phyloP scores from a whole-genome alignment of 768 basidiomycete species.

The Tephrocybe sp. region DNA sequence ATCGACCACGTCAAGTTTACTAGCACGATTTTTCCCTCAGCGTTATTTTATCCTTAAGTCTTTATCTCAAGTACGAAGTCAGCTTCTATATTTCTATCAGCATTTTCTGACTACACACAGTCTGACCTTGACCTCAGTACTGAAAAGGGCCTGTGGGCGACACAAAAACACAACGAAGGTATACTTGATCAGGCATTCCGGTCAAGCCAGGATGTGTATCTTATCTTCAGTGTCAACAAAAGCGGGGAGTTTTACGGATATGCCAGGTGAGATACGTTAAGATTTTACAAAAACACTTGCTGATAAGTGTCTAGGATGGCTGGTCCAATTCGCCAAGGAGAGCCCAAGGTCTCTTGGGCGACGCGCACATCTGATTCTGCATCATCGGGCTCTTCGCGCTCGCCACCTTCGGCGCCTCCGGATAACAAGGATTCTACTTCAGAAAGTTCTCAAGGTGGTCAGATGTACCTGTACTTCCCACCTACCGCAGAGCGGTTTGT shows the following conservation, averaged over 20 bases:
- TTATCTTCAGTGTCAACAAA: conserved; percentile 93
- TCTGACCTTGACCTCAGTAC: conserved; percentile 80
- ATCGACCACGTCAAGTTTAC: conserved; percentile 83
- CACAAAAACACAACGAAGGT: conserved; percentile 89
- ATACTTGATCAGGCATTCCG: conserved; percentile 91
- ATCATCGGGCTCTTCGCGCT: conserved; percentile 28
- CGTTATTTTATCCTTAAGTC: conserved; percentile 95
- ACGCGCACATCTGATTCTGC: conserved; percentile 35
- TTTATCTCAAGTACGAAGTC: conserved; percentile 62
- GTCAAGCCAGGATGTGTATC: conserved; percentile 84
- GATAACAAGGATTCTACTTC: conserved; percentile 14
- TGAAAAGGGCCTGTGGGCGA: conserved; percentile 82
- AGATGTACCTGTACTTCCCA: conserved; percentile 26
- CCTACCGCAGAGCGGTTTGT: conserved; percentile 37
- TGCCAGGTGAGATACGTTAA: no score
- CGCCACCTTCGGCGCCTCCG: conserved; percentile 17
- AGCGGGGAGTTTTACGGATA: conserved; percentile 95
- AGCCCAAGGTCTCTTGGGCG: conserved; percentile 59
- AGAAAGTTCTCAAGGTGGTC: not conserved
- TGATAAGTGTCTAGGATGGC: conserved; percentile 55
- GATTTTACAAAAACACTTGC: no score
- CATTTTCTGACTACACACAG: conserved; percentile 32
- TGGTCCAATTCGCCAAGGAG: conserved; percentile 56
- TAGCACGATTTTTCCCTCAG: conserved; percentile 74
- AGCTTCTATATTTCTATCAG: not conserved